These are phyloP conservation scores for Xanthoconium stramineum DNA, from an alignment of 768 basidiomycete genomes.

Conservation along the genomic window DNA sequence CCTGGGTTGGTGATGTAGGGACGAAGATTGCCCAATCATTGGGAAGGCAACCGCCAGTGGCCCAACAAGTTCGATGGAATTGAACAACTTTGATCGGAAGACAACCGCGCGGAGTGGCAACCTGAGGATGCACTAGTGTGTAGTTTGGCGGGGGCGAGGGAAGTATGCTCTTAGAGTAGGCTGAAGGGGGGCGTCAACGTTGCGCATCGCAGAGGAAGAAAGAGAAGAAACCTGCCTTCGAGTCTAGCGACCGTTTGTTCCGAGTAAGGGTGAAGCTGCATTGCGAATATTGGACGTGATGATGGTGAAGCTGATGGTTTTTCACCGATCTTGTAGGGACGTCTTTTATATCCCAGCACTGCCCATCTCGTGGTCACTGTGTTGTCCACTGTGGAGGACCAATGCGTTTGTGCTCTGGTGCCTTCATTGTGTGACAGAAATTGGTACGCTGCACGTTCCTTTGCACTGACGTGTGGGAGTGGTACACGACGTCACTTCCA, in stretches of 20 bases:
- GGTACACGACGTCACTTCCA: too few relatives aligned
- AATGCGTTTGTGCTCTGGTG: too few relatives aligned
- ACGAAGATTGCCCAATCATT: constrained; percentile 13
- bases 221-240: not conserved
- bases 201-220: not conserved
- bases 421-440: too few relatives aligned
- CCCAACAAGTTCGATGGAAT: not conserved
- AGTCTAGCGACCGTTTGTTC: not conserved
- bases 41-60: not conserved
- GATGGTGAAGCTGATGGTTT: not conserved
- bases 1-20: constrained; percentile 2
- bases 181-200: not conserved
- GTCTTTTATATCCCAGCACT: not conserved
- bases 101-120: not conserved
- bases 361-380: too few relatives aligned
- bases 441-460: too few relatives aligned
- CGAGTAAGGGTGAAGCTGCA: constrained; percentile 4
- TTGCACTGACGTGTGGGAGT: too few relatives aligned
- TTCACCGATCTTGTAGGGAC: not conserved
- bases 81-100: constrained; percentile 7
- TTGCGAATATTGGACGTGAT: not conserved
- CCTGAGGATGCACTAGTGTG: not conserved
- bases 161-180: not conserved
- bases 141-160: not conserved
- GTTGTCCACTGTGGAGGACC: too few relatives aligned